Conservation (phyloP, 2,329 filamentous ascomycete genomes). For the Colletotrichum spaethianum region DNA sequence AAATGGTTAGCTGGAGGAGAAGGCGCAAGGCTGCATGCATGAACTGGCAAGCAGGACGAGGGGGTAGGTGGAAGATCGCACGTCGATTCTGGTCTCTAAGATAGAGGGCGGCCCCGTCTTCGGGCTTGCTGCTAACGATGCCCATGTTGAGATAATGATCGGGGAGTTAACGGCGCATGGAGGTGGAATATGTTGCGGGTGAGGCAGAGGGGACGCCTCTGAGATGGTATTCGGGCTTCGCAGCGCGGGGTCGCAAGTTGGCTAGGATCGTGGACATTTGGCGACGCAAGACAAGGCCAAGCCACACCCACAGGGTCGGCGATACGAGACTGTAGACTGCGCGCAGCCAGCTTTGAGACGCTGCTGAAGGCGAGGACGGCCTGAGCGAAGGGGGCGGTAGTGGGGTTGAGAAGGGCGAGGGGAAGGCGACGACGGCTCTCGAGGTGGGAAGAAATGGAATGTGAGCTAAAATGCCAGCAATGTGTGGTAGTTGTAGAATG, state of each 20-base stretch:
- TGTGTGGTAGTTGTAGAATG: slow-evolving; percentile 27
- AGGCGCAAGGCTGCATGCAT: slow-evolving; percentile 39
- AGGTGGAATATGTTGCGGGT: slow-evolving; percentile 15
- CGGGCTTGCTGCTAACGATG: slow-evolving; percentile 88
- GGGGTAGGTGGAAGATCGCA: slow-evolving; percentile 63
- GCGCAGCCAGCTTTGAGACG: slow-evolving; percentile 33
- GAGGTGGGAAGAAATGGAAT: neutral
- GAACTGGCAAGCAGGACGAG: slow-evolving; percentile 36
- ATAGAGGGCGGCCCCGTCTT: slow-evolving; percentile 85
- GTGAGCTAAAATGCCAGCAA: slow-evolving; percentile 29
- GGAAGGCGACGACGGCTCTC: slow-evolving; percentile 3
- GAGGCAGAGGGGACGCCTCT: slow-evolving; percentile 23
- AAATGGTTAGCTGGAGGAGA: slow-evolving; percentile 40
- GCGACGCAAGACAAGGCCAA: slow-evolving; percentile 40
- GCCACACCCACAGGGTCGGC: slow-evolving; percentile 37
- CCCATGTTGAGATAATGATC: slow-evolving; percentile 77
- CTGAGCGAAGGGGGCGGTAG: slow-evolving; percentile 24
- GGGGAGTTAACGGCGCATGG: slow-evolving; percentile 37
- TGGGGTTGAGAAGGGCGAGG: neutral
- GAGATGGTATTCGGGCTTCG: slow-evolving; percentile 32
- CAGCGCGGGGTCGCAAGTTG: slow-evolving; percentile 41
- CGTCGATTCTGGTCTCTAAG: slow-evolving; percentile 93
- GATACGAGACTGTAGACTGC: slow-evolving; percentile 34
- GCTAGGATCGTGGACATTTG: slow-evolving; percentile 42
- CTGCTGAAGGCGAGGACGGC: slow-evolving; percentile 23